Percentiles rank a stretch among this genome's conserved stretches.
Evolutionary conservation across 768 basidiomycete genomes (phyloP).

Genomic region (Kwoniella sp.): DNA sequence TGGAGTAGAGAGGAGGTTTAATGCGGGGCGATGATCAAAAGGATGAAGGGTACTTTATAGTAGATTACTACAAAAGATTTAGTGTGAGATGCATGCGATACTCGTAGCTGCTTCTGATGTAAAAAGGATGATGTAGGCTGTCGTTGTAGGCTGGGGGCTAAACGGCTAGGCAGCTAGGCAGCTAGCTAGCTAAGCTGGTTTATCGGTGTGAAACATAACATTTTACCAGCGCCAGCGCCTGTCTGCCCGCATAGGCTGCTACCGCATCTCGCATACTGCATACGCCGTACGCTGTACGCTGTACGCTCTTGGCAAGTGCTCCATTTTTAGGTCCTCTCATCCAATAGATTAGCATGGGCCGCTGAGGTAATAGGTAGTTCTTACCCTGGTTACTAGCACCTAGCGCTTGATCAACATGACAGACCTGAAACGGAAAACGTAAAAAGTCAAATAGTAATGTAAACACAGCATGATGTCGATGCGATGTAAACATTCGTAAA

Average conservation of each 20-base stretch:
- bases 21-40: background rate
- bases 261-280: no score
- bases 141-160: background rate
- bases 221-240: no score
- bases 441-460: background rate
- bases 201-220: background rate
- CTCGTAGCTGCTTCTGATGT: background rate
- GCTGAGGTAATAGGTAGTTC: no score
- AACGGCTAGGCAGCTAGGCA: background rate
- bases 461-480: background rate
- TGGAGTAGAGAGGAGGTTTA: background rate
- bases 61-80: no score
- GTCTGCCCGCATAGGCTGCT: no score
- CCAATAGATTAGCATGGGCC: background rate
- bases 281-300: no score
- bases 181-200: no score
- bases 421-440: background rate
- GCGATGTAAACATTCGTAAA: no score
- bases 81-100: no score
- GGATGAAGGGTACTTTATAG: background rate
- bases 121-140: constrained; percentile 3
- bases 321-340: background rate
- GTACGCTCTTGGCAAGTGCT: background rate
- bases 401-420: background rate
- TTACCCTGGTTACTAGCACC: background rate